Base-by-base conservation (phyloP, 495 filamentous ascomycete genomes). In the Penicillium cinerascens region DNA sequence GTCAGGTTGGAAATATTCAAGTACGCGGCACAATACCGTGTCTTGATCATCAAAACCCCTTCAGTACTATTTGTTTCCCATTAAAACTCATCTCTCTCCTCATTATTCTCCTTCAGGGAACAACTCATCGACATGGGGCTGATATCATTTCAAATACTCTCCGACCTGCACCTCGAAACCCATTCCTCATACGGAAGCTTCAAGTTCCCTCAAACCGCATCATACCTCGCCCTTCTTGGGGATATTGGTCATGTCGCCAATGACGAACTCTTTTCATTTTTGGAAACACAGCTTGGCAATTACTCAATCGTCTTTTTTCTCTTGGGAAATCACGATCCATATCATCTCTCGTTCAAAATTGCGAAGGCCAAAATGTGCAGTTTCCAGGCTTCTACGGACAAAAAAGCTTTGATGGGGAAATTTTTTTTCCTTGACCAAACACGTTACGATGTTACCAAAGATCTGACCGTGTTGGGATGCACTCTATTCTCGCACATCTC, bases 401-500 rank as follows among this genome's bases (percentile, higher is more conserved):
- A n/a, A n/a, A n/a, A n/a, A n/a, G n/a, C n/a, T n/a, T n/a, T 39
- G 20, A 25, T 40, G 22, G 36, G 36, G 7, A 39, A 25, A 25
- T 40, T 48, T 23, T 15, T 48, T 41, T 51, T 59, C 1, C 18
- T 59, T 4, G 62, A 77, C 43, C 64, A 64, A 10, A 64, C 49
- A 3, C 51, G 69, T 20, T 66, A 60, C 43, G 58, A 70, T 38
- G 7, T 73, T 18, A 47, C 49, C 3, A 21, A 49, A n/a, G 46
- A 47, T 0, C 10, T 68, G 15, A 70, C 60, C 2, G 57, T 79
- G 3, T 50, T 80, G 3, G 74, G 76, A 5, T 78, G 71, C 47
- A 78, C 66, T 6, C 59, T 79, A 2, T 78, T 76, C 54, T 74
- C 70, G 4, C 43, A 40, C 1, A 60, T 78, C 21, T 56, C 63